These are phyloP conservation scores for Thielaviopsis punctulata DNA, from an alignment of 2,329 filamentous ascomycete genomes.

Conservation along the genomic window DNA sequence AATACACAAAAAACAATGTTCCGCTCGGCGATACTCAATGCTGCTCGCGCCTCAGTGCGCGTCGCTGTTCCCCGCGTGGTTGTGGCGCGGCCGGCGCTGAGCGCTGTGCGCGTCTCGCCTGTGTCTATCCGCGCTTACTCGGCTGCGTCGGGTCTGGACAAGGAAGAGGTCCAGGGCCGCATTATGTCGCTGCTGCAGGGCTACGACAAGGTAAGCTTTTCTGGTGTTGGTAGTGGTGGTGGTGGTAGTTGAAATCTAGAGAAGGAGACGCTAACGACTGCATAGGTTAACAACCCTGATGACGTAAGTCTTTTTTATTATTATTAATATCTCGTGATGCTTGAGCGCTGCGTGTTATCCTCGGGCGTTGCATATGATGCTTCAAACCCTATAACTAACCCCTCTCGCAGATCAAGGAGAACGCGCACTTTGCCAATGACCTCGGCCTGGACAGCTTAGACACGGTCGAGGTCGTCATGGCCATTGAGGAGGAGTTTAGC, in stretches of 20 bases:
- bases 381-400: background rate
- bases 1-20: constrained; percentile 44
- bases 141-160: constrained; percentile 57
- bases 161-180: constrained; percentile 75
- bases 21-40: constrained; percentile 57
- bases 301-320: constrained; percentile 33
- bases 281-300: constrained; percentile 47
- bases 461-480: constrained; percentile 99
- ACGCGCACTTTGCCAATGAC: constrained; percentile 90
- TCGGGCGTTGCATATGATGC: background rate
- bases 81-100: constrained; percentile 37
- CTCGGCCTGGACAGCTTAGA: constrained; percentile 93
- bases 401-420: constrained; percentile 51
- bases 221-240: too few species aligned
- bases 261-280: constrained; percentile 1
- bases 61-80: constrained; percentile 1
- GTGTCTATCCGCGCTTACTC: constrained; percentile 72
- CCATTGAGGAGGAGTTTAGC: constrained; percentile 86
- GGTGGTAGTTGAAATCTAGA: background rate
- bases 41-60: constrained; percentile 1
- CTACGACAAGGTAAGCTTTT: constrained; percentile 62
- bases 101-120: constrained; percentile 30
- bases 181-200: constrained; percentile 87
- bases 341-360: too few species aligned
- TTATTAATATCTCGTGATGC: background rate